Base-by-base conservation (phyloP, 2,329 filamentous ascomycete genomes). In the Penicillium sp. region DNA sequence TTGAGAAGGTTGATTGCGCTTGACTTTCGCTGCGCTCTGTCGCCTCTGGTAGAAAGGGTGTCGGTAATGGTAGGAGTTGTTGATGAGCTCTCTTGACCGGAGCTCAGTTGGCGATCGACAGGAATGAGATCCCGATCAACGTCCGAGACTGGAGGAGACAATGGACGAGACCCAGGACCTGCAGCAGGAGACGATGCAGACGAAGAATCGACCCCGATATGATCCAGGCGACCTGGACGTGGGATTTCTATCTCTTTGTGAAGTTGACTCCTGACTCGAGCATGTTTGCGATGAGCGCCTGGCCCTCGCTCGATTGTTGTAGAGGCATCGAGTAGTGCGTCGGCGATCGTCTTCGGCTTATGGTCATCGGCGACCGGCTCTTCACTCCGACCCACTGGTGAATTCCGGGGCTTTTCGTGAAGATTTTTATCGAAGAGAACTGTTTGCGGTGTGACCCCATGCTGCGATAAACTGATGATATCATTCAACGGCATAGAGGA, bases 261-360 rank as follows among this genome's bases (percentile, higher is more conserved):
- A 28, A 66, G 63, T 45, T 74, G 71, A 51, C 62, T 73, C 55
- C 70, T 70, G 24, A 67, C 65, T 45, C 69, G 68, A 12, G 69
- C 60, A 40, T 70, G 65, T 49, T 63, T 74, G 43, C 72, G 72
- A 38, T 67, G 64, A 37, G 81, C 73, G 6, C 81, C 70, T 0
- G 83, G 75, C 3, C 52, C 52, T 56, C 87, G 84, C 62, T 92
- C 87, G 54, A 93, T 89, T 0, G 87, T 90, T 73, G 89, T 91
- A 1, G 90, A 95, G 6, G 93, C 93, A 69, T 97, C 93, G 27
- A 95, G 77, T 13, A 97, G 76, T 5, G 93, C 93, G 70, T 97
- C 92, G 3, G 88, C 83, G 57, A 97, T 93, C 0, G 90, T 95
- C 58, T 89, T 87, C 4, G 82, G 80, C 8, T 59, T 69, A 71